Base-by-base conservation (phyloP, 2,329 filamentous ascomycete genomes). In the Paracorniculantispora psalliotae region DNA sequence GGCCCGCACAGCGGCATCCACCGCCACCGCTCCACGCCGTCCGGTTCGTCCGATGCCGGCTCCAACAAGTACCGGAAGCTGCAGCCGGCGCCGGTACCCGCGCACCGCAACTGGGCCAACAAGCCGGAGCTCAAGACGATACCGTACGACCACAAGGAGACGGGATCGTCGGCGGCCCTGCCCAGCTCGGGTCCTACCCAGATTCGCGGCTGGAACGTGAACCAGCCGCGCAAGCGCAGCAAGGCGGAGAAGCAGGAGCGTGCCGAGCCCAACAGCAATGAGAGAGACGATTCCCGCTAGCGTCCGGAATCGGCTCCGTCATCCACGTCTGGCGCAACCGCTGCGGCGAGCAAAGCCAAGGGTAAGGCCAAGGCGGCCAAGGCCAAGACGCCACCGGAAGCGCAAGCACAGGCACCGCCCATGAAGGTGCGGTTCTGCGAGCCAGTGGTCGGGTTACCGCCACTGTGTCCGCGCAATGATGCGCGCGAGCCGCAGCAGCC, bases 111-210 rank as follows among this genome's bases (percentile, higher is more conserved):
- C 61, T 79, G 76, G 68, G 67, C 70, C 7, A 72, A 73, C 58
- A 79, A 77, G 64, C 75, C 78, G 17, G 81, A 84, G 64, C 73
- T 85, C n/a, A 79, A 82, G 59, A 83, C 83, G 4, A 81, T 84
- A 3, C 80, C 79, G 39, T 85, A 85, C 63, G 79, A 81, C 21
- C 83, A 84, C 66, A 85, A 84, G 66, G 82, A 85, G 64, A 83
- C 82, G 46, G 74, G 75, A 4, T 77, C 81, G 2, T 77, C 77
- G 19, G 81, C 84, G 52, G 80, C 81, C 15, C 76, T 83, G 30
- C 82, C 82, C 9, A 77, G 77, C 50, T 80, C 78, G 17, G 82
- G 81, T 0, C 82, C 82, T 0, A 82, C 81, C 13, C 76, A 77
- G 46, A 84, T 85, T 33, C 71, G 82, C 28, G 82, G 82, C 1